phyloP scores from a whole-genome alignment of 352 stramenopile genomes.

The Phytophthora chlamydospora region DNA sequence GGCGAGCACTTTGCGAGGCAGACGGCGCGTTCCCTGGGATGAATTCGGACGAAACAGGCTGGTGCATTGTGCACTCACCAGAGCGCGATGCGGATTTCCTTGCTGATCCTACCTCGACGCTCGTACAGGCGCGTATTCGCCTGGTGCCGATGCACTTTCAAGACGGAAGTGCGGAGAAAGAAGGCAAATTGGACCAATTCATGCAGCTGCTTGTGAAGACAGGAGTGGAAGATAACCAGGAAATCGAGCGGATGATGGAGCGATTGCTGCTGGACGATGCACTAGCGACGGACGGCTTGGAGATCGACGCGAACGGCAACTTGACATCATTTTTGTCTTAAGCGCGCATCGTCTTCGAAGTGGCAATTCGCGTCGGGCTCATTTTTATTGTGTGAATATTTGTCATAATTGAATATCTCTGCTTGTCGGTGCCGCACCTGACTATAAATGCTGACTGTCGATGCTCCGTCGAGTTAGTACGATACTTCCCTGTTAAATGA shows the following conservation, averaged over 20 bases:
- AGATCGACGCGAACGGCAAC: constrained; percentile 18
- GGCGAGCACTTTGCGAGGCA: constrained; percentile 43
- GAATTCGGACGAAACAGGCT: constrained; percentile 63
- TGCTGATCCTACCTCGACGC: constrained; percentile 5
- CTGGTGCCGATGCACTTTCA: constrained; percentile 26
- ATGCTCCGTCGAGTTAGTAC: background rate
- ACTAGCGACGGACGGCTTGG: constrained; percentile 20
- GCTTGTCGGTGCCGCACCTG: too few species aligned
- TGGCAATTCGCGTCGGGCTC: too few species aligned
- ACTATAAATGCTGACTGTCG: too few species aligned
- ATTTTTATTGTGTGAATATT: too few species aligned
- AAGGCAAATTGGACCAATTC: constrained; percentile 28
- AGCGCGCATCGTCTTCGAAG: background rate
- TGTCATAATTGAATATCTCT: too few species aligned
- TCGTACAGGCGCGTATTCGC: constrained; percentile 23
- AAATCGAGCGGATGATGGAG: constrained; percentile 33
- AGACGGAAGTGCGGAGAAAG: constrained; percentile 4
- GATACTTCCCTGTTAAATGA: too few species aligned
- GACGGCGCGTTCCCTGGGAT: constrained; percentile 38
- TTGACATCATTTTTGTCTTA: constrained; percentile 3
- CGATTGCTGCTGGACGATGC: constrained; percentile 27
- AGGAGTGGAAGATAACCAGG: constrained; percentile 24
- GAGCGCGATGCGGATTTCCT: background rate
- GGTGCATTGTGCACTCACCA: constrained; percentile 27
- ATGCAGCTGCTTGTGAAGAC: constrained; percentile 28